phyloP scores from a whole-genome alignment of 2,329 filamentous ascomycete species.

The Xylariaceae sp. region DNA sequence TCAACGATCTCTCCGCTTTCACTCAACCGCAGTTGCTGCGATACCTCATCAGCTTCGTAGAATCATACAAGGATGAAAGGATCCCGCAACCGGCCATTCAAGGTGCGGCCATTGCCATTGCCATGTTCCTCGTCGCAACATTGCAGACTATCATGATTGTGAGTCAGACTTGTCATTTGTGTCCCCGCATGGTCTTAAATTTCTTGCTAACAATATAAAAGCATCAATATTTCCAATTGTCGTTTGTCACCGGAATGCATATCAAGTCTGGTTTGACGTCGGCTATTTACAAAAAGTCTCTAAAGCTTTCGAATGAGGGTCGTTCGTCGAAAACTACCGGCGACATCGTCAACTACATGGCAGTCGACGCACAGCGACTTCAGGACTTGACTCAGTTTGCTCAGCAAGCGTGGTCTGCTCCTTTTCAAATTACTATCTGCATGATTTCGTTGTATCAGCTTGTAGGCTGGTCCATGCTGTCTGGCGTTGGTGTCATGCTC shows the following conservation, averaged over 20 bases:
- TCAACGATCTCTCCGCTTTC: slow-evolving; percentile 82
- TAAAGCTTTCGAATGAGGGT: slow-evolving; percentile 89
- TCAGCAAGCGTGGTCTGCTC: slow-evolving; percentile 92
- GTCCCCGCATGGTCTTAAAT: not conserved
- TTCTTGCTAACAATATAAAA: slow-evolving; percentile 26
- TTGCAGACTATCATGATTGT: slow-evolving; percentile 78
- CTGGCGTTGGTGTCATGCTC: slow-evolving; percentile 90
- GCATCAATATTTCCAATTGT: slow-evolving; percentile 95
- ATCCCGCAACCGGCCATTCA: slow-evolving; percentile 71
- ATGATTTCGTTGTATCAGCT: slow-evolving; percentile 94
- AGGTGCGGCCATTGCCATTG: slow-evolving; percentile 80
- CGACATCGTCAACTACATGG: slow-evolving; percentile 99
- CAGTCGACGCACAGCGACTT: slow-evolving; percentile 90
- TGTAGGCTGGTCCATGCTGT: slow-evolving; percentile 93
- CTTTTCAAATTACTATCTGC: slow-evolving; percentile 92
- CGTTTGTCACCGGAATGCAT: slow-evolving; percentile 94
- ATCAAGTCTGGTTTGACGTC: slow-evolving; percentile 88
- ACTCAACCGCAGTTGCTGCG: slow-evolving; percentile 86
- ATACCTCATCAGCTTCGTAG: slow-evolving; percentile 76
- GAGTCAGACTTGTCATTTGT: slow-evolving; percentile 20
- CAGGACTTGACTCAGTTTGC: slow-evolving; percentile 94
- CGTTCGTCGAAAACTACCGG: slow-evolving; percentile 84
- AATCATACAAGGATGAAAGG: slow-evolving; percentile 60
- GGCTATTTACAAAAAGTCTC: slow-evolving; percentile 86
- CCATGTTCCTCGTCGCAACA: slow-evolving; percentile 85